Evolutionary conservation across 2,329 filamentous ascomycete species (phyloP), one percentile per base, ranked within the genome.

Genomic region (Fusarium sp.): DNA sequence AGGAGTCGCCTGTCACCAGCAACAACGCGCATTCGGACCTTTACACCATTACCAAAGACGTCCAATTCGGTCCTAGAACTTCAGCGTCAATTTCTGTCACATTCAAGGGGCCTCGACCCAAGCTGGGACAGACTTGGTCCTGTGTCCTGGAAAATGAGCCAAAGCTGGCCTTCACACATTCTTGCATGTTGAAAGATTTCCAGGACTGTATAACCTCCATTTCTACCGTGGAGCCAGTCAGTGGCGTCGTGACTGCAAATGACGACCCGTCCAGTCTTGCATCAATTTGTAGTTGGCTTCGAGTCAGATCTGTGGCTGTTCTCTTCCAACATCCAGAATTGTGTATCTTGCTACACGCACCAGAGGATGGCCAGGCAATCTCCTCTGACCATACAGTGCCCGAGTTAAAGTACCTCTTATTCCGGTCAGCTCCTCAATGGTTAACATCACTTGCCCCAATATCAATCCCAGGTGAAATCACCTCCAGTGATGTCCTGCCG

Each of bases 291-390:
- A 76, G 81, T 23, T 80, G 82, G 50, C 80, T 89, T 4, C 76
- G 73, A 27, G 56, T 81, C 5, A 81, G 81, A 10, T 80, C 81
- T 9, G 77, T 84, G 4, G 86, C 83, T 1, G 71, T 86, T 1
- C 76, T 85, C 11, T 82, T 80, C 39, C 73, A 82, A 23, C 63
- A 73, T 18, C 70, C 78, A 5, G 68, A 79, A 13, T 83, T 80
- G 35, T 84, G 81, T 60, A 70, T 88, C 20, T 59, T 89, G 6
- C 48, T 88, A 1, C 85, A 85, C 59, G 82, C 85, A 2, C 67
- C 80, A 2, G 77, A 76, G 16, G 64, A 18, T n/a, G 16, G 70
- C 71, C 20, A 32, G n/a, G 10, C 54, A 35, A 56, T n/a, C 18
- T 13, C 7, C 27, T 16, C 27, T 27, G 23, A 23, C 43, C 41